Evolutionary conservation across 805 yeast genomes (phyloP).

Genomic region (Yarrowia sp.): DNA sequence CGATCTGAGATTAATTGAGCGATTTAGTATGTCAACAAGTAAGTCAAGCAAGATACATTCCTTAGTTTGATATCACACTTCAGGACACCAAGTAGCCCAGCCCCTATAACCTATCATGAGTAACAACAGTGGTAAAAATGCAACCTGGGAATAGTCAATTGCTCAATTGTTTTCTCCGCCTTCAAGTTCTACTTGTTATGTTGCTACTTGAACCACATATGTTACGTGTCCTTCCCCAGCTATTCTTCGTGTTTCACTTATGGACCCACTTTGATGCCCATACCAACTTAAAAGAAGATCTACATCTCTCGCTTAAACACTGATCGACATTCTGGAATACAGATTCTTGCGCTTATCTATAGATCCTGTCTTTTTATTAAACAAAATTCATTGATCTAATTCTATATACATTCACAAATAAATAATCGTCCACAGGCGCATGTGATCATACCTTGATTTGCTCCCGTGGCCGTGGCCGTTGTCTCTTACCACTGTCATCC

Average conservation of each 20-base stretch:
- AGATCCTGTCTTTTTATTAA: no score
- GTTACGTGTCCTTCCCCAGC: not conserved
- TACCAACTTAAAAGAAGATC: not conserved
- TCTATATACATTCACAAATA: slow-evolving; percentile 9
- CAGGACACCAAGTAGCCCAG: no score
- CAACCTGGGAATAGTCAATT: no score
- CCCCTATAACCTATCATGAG: no score
- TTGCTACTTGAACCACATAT: no score
- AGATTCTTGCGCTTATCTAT: no score
- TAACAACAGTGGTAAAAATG: no score
- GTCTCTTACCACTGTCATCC: not conserved
- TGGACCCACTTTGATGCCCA: not conserved
- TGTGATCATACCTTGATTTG: not conserved
- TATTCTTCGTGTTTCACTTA: not conserved
- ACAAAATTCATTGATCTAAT: not conserved
- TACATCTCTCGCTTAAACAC: not conserved
- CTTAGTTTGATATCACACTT: no score
- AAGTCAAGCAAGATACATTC: no score
- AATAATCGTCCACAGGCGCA: not conserved
- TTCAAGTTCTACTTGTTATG: no score
- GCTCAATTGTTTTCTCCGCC: no score
- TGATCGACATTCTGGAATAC: not conserved
- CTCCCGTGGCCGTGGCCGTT: not conserved
- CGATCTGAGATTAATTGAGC: not conserved
- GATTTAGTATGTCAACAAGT: not conserved